phyloP scores from a whole-genome alignment of 805 yeast genomes.

The Starmerella riodocensis region DNA sequence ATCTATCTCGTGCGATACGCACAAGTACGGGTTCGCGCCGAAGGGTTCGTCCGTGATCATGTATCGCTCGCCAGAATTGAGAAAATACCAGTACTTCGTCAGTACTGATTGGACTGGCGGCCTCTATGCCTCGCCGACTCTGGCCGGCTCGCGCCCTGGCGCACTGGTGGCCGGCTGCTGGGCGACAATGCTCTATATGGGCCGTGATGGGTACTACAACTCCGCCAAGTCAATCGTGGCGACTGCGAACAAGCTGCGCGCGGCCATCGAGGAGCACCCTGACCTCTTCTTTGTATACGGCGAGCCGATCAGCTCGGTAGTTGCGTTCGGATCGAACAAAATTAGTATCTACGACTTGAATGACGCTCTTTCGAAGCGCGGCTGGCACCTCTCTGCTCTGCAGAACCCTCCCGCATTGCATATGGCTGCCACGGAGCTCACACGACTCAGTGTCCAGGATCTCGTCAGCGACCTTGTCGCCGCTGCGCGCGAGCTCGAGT shows the following conservation, averaged over 20 bases:
- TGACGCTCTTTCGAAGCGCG: slow-evolving; percentile 51
- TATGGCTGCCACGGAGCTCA: slow-evolving; percentile 68
- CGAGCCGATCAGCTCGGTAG: slow-evolving; percentile 71
- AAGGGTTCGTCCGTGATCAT: slow-evolving; percentile 87
- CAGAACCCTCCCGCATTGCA: slow-evolving; percentile 89
- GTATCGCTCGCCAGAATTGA: slow-evolving; percentile 58
- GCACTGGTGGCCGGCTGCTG: slow-evolving; percentile 97
- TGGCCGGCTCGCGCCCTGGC: slow-evolving; percentile 96
- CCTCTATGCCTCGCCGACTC: slow-evolving; percentile 86
- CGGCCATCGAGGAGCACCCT: slow-evolving; percentile 34
- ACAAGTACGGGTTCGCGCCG: slow-evolving; percentile 96
- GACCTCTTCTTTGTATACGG: slow-evolving; percentile 53
- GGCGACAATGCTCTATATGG: slow-evolving; percentile 78
- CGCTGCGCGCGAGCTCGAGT: slow-evolving; percentile 34
- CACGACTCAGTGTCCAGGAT: slow-evolving; percentile 47
- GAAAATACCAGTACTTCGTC: slow-evolving; percentile 75
- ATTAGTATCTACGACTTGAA: slow-evolving; percentile 64
- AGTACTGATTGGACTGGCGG: slow-evolving; percentile 88
- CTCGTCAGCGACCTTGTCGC: slow-evolving; percentile 41
- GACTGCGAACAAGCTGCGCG: slow-evolving; percentile 48
- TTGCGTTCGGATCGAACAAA: slow-evolving; percentile 54
- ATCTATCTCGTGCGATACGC: slow-evolving; percentile 98
- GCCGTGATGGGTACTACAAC: slow-evolving; percentile 66
- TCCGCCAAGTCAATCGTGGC: slow-evolving; percentile 54
- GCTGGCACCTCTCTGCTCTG: slow-evolving; percentile 82